These are phyloP conservation scores for Podospora pseudoanserina DNA, from an alignment of 495 filamentous ascomycete species.

Conservation along the genomic window DNA sequence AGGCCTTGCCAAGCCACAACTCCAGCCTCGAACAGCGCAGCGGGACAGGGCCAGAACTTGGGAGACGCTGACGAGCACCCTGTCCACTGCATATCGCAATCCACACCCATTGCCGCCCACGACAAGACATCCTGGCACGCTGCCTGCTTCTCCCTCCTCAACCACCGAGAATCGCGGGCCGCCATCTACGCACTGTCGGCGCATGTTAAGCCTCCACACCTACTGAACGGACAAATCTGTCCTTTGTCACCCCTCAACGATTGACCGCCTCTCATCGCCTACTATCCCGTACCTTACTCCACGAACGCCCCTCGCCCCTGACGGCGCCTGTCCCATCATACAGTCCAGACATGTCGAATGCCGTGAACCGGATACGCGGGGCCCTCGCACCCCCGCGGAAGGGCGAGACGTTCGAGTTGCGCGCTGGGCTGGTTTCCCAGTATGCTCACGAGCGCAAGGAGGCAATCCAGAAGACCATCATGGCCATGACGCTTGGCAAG, in stretches of 20 bases:
- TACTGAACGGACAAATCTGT: slow-evolving; percentile 3
- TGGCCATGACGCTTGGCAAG: slow-evolving; percentile 98
- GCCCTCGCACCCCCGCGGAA: slow-evolving; percentile 89
- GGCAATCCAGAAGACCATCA: slow-evolving; percentile 98
- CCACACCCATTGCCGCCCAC: slow-evolving; percentile 4
- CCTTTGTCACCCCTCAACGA: slow-evolving; percentile 7
- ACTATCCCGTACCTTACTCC: slow-evolving; percentile 6
- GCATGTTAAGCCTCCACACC: neutral
- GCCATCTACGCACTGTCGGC: neutral
- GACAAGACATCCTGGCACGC: slow-evolving; percentile 7
- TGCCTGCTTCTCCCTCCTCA: neutral
- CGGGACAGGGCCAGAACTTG: slow-evolving; percentile 11
- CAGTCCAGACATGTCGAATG: slow-evolving; percentile 56
- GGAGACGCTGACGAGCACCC: slow-evolving; percentile 3
- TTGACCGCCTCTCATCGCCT: slow-evolving; percentile 21
- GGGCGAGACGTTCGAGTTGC: slow-evolving; percentile 97
- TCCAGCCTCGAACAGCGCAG: neutral
- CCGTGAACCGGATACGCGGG: slow-evolving; percentile 91
- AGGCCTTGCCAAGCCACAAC: slow-evolving; percentile 18
- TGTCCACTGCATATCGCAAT: slow-evolving; percentile 9
- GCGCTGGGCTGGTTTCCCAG: slow-evolving; percentile 95
- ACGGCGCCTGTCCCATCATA: neutral
- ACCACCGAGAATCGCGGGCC: neutral
- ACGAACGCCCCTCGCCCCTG: slow-evolving; percentile 1
- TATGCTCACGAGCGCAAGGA: slow-evolving; percentile 99